These are phyloP conservation scores for Nowakowskiella sp. DNA, from an alignment of 192 early-diverging fungal genomes.

Conservation along the genomic window DNA sequence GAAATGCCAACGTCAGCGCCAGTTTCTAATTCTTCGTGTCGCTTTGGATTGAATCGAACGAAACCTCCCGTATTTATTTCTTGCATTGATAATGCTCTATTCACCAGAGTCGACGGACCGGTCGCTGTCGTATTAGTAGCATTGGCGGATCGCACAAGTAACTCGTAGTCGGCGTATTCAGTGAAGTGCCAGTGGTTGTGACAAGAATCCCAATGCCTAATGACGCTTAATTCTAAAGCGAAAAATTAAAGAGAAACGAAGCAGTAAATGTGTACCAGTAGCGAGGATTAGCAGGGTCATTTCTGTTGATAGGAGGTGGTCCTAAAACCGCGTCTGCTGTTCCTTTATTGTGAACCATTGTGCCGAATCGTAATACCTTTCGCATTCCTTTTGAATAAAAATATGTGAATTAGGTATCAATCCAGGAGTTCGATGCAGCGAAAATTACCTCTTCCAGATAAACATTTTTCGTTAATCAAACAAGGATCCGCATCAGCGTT, in stretches of 20 bases:
- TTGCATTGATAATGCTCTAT: too few relatives aligned
- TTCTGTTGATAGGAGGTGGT: conserved; percentile 5
- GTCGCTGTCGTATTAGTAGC: background rate
- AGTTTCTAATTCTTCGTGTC: too few relatives aligned
- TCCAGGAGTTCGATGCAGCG: background rate
- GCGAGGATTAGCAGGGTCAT: conserved; percentile 8
- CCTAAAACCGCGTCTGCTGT: conserved; percentile 20
- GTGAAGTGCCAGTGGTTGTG: conserved; percentile 33
- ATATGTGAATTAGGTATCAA: conserved; percentile 8
- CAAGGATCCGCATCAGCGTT: conserved; percentile 20
- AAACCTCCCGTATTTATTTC: too few relatives aligned
- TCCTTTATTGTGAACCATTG: conserved; percentile 24
- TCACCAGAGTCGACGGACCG: too few relatives aligned
- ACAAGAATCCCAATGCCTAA: too few relatives aligned
- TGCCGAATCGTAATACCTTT: conserved; percentile 16
- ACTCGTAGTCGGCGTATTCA: conserved; percentile 24
- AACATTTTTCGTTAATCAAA: conserved; percentile 18
- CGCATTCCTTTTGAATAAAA: background rate
- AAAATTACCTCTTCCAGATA: conserved; percentile 11
- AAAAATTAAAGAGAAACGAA: conserved; percentile 7
- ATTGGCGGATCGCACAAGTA: conserved; percentile 10
- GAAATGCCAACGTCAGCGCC: too few relatives aligned
- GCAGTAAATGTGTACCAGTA: conserved; percentile 26
- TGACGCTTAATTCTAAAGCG: background rate
- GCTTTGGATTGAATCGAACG: too few relatives aligned